These are phyloP conservation scores for Akanthomyces lecanii DNA, from an alignment of 2,329 filamentous ascomycete species.

Conservation along the genomic window DNA sequence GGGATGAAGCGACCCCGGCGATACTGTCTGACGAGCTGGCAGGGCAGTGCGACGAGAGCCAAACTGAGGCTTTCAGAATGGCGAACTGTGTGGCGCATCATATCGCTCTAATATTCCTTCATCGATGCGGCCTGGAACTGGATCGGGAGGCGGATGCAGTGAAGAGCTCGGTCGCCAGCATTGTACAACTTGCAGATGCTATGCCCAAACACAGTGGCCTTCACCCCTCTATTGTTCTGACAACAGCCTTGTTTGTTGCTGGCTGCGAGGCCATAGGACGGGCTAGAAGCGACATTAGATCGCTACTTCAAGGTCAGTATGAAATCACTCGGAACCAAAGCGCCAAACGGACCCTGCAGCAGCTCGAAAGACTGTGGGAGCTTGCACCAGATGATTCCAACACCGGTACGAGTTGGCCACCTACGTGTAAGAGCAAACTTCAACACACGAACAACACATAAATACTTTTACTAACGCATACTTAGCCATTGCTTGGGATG, in stretches of 20 bases:
- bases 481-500: too few relatives aligned
- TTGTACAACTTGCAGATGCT: not conserved
- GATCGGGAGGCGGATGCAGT: not conserved
- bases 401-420: too few relatives aligned
- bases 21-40: slow-evolving; percentile 5
- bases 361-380: not conserved
- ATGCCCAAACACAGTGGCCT: slow-evolving; percentile 1
- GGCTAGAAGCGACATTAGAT: not conserved
- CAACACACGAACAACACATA: too few relatives aligned
- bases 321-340: slow-evolving; percentile 2
- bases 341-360: not conserved
- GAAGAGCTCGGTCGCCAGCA: not conserved
- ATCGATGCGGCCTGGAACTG: not conserved
- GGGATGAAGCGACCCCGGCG: not conserved
- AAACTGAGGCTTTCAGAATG: not conserved
- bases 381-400: not conserved
- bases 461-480: too few relatives aligned
- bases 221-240: not conserved
- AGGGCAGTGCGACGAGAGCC: not conserved
- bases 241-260: not conserved
- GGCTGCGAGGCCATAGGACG: not conserved
- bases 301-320: not conserved
- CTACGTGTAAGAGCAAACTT: too few relatives aligned
- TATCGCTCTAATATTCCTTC: not conserved
- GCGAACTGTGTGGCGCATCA: not conserved